Percentiles rank a stretch among this genome's conserved stretches.
These are phyloP conservation scores for Vigna mungo DNA, from an alignment of 306 rosid species.

Conservation along the genomic window DNA sequence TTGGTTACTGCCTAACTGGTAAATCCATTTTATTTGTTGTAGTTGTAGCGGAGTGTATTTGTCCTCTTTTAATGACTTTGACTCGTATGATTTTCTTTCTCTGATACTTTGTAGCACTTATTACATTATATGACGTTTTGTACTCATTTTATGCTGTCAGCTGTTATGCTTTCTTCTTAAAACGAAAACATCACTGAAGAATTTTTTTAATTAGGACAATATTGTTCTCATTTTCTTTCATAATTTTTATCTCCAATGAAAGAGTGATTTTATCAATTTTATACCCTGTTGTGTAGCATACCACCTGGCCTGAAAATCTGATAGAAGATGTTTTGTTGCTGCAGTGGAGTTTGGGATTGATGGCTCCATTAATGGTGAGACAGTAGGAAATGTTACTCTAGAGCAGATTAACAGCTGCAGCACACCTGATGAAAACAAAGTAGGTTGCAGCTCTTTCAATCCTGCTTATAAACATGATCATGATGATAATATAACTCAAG, in stretches of 20 bases:
- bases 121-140: not conserved
- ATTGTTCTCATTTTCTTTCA: conserved; percentile 12
- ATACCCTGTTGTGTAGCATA: conserved; percentile 10
- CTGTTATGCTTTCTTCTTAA: not conserved
- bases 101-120: conserved; percentile 1
- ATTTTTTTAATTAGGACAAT: conserved; percentile 22
- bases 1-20: not conserved
- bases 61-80: conserved; percentile 6
- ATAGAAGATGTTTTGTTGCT: conserved; percentile 43
- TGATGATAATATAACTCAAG: conserved; percentile 58
- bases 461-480: conserved; percentile 64
- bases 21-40: conserved; percentile 11
- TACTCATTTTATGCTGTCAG: not conserved
- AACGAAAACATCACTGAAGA: not conserved
- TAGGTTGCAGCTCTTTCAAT: conserved; percentile 70
- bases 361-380: conserved; percentile 60
- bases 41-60: conserved; percentile 22
- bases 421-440: conserved; percentile 66
- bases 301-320: conserved; percentile 34
- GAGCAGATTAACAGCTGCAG: conserved; percentile 49
- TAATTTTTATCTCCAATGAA: not conserved
- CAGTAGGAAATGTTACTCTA: conserved; percentile 57
- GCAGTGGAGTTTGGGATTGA: conserved; percentile 89
- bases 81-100: conserved; percentile 13
- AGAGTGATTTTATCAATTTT: conserved; percentile 10